Evolutionary conservation across 148 eudicot species (phyloP).

Genomic region (Chenopodium suecicum): DNA sequence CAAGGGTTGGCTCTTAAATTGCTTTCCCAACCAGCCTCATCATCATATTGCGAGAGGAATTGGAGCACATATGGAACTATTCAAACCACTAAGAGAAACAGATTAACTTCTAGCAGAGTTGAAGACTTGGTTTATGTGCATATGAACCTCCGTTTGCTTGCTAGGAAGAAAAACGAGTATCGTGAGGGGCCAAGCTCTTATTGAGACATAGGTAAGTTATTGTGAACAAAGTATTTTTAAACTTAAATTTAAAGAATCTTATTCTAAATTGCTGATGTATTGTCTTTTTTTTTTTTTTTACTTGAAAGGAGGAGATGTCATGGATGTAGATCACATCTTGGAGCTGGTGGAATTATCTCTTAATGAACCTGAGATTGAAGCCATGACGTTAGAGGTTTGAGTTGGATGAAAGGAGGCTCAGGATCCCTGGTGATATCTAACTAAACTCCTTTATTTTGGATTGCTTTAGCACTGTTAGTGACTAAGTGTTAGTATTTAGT

Average conservation of each 20-base stretch:
- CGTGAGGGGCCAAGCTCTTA: not conserved
- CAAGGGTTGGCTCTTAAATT: not conserved
- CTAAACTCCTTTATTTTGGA: no score
- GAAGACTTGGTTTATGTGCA: slow-evolving; percentile 1
- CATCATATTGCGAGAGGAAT: not conserved
- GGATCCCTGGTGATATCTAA: no score
- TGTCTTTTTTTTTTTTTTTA: no score
- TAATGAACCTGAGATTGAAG: not conserved
- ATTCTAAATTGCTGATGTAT: not conserved
- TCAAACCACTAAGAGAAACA: not conserved
- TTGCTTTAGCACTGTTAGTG: no score
- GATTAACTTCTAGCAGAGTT: no score
- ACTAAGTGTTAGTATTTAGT: no score
- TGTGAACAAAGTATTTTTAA: not conserved
- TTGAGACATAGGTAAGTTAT: not conserved
- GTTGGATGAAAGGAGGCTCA: no score
- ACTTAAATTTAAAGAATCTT: not conserved
- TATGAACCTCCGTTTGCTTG: not conserved
- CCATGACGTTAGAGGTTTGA: no score
- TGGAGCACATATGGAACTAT: not conserved
- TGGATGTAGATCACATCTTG: not conserved
- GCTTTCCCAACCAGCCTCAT: not conserved
- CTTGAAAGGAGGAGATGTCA: not conserved
- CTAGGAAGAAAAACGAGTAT: not conserved
- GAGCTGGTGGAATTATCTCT: not conserved